phyloP scores from a whole-genome alignment of 140 eudicot species.

The Flaveria floridana region DNA sequence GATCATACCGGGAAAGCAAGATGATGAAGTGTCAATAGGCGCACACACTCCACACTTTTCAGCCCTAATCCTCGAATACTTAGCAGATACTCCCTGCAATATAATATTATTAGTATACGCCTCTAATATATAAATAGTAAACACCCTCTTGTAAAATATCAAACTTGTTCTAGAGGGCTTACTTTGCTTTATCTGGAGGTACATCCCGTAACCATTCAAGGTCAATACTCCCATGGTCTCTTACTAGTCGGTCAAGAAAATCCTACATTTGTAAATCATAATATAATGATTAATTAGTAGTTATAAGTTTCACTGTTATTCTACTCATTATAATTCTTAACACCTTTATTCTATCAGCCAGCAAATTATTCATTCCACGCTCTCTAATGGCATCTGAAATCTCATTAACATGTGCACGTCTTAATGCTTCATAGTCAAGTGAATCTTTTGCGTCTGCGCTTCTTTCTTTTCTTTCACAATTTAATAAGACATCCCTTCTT shows the following conservation, averaged over 20 bases:
- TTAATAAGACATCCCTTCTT: constrained; percentile 47
- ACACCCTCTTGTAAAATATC: not conserved
- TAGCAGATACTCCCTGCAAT: constrained; percentile 73
- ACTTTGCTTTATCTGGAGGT: constrained; percentile 83
- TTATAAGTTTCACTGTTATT: not conserved
- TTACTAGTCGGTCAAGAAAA: constrained; percentile 74
- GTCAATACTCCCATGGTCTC: constrained; percentile 81
- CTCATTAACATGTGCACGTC: constrained; percentile 60
- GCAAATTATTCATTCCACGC: constrained; percentile 93
- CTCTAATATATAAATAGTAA: not conserved
- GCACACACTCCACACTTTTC: constrained; percentile 93
- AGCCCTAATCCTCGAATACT: constrained; percentile 87
- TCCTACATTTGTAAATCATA: constrained; percentile 46
- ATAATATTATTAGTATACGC: not conserved
- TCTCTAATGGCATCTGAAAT: constrained; percentile 73
- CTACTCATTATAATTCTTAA: not conserved
- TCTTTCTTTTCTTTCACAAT: constrained; percentile 47
- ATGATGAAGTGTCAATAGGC: constrained; percentile 87
- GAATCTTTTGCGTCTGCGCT: constrained; percentile 62
- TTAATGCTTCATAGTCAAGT: constrained; percentile 81
- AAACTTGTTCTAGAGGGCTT: constrained; percentile 24
- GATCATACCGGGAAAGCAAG: constrained; percentile 90
- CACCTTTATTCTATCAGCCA: constrained; percentile 90
- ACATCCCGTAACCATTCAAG: constrained; percentile 92
- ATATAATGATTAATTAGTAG: not conserved